Percentiles rank a stretch among this genome's conserved stretches.
These are phyloP conservation scores for Leccinum subgranulosum DNA, from an alignment of 768 basidiomycete genomes.

Conservation along the genomic window DNA sequence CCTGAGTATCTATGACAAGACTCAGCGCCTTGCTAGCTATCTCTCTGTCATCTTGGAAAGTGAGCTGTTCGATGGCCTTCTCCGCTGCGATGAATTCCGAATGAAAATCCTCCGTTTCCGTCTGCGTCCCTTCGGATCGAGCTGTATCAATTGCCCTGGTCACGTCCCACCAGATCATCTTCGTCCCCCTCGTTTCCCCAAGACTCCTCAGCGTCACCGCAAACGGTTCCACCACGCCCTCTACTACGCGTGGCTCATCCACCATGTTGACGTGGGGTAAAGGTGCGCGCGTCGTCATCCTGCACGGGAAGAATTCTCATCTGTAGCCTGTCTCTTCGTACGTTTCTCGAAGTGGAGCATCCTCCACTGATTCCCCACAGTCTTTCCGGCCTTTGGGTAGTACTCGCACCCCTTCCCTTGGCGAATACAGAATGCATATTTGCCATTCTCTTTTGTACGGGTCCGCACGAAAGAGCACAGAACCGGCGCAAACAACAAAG, in stretches of 20 bases:
- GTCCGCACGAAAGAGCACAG: conserved; percentile 14
- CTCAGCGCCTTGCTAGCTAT: conserved; percentile 37
- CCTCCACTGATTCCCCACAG: conserved; percentile 47
- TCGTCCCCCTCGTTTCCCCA: conserved; percentile 29
- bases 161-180: conserved; percentile 54
- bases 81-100: conserved; percentile 36
- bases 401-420: conserved; percentile 25
- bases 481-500: conserved; percentile 22
- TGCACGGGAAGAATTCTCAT: conserved; percentile 47
- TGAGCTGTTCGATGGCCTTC: conserved; percentile 35
- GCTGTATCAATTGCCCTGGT: conserved; percentile 33
- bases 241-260: conserved; percentile 19
- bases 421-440: conserved; percentile 17
- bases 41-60: conserved; percentile 37
- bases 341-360: conserved; percentile 56
- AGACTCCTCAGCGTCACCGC: conserved; percentile 31
- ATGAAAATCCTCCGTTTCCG: conserved; percentile 40
- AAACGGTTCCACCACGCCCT: conserved; percentile 33
- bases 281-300: conserved; percentile 56
- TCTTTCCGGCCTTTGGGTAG: conserved; percentile 67
- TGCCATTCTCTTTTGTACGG: conserved; percentile 3
- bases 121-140: conserved; percentile 42
- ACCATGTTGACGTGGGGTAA: conserved; percentile 38
- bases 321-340: conserved; percentile 64
- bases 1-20: conserved; percentile 25